Conservation (phyloP, 1,139 yeast genomes). For the Blastobotrys capitulatus region DNA sequence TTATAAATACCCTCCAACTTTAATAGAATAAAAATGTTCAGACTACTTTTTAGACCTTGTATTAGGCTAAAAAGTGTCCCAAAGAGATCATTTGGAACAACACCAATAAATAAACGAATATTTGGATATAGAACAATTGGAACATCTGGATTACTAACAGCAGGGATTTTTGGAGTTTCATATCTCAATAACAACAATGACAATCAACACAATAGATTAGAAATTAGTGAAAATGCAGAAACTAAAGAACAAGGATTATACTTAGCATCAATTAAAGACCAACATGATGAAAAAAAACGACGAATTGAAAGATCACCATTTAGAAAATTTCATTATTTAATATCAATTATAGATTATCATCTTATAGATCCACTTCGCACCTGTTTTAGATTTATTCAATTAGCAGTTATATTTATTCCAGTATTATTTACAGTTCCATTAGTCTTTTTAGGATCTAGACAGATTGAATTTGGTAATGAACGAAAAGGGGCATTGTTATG, state of each 20-base stretch:
- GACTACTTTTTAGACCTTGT: background rate
- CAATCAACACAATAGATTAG: background rate
- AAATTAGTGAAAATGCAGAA: background rate
- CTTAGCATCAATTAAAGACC: constrained; percentile 10
- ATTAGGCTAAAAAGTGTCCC: background rate
- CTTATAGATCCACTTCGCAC: constrained; percentile 64
- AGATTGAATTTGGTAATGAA: constrained; percentile 34
- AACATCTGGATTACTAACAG: background rate
- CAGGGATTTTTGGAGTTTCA: background rate
- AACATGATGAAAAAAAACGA: constrained; percentile 7
- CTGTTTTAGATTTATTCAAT: constrained; percentile 59
- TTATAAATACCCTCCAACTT: too few species aligned
- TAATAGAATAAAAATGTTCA: too few species aligned
- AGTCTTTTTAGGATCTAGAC: constrained; percentile 51
- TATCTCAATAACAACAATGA: background rate
- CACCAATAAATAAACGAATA: background rate
- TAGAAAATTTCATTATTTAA: constrained; percentile 1
- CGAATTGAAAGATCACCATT: constrained; percentile 6
- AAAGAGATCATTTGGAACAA: background rate
- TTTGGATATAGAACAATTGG: background rate
- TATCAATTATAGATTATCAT: constrained; percentile 21
- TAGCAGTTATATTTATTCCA: constrained; percentile 65
- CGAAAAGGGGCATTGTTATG: constrained; percentile 64
- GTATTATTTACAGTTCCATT: constrained; percentile 61
- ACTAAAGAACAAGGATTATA: constrained; percentile 11